A percentile compares a stretch with the other conserved stretches of the same genome.
phyloP scores from a whole-genome alignment of 345 rosid species.

The Linum usitatissimum region DNA sequence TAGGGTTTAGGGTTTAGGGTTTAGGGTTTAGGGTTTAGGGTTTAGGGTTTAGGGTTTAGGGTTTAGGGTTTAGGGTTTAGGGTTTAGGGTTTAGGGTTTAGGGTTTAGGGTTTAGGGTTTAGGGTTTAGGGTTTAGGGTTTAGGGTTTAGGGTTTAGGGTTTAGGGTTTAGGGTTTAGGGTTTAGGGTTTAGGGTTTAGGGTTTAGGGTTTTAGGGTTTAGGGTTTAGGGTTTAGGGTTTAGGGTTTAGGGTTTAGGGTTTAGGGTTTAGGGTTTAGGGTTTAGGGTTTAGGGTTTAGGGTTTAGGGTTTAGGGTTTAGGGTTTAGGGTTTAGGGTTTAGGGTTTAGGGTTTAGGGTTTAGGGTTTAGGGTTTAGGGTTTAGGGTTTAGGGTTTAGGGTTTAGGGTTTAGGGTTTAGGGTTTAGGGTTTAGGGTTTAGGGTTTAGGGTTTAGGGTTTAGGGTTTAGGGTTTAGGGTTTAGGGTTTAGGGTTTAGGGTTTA shows the following conservation, averaged over 20 bases:
- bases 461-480: not conserved
- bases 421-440: conserved; percentile 7
- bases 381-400: too few species aligned
- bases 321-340: conserved; percentile 12
- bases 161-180: not conserved
- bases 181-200: conserved; percentile 6
- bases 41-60: too few species aligned
- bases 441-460: conserved; percentile 5
- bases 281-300: conserved; percentile 8
- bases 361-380: conserved; percentile 5
- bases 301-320: conserved; percentile 10
- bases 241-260: conserved; percentile 13
- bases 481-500: conserved; percentile 11
- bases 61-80: too few species aligned
- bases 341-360: conserved; percentile 12
- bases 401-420: not conserved
- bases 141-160: too few species aligned
- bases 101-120: too few species aligned
- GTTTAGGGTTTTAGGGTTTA: conserved; percentile 14
- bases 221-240: conserved; percentile 15
- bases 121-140: too few species aligned
- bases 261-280: conserved; percentile 9
- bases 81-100: too few species aligned
- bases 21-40: too few species aligned
- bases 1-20: too few species aligned